Conservation (phyloP, 768 basidiomycete species). For the Cystofilobasidium capitatum region DNA sequence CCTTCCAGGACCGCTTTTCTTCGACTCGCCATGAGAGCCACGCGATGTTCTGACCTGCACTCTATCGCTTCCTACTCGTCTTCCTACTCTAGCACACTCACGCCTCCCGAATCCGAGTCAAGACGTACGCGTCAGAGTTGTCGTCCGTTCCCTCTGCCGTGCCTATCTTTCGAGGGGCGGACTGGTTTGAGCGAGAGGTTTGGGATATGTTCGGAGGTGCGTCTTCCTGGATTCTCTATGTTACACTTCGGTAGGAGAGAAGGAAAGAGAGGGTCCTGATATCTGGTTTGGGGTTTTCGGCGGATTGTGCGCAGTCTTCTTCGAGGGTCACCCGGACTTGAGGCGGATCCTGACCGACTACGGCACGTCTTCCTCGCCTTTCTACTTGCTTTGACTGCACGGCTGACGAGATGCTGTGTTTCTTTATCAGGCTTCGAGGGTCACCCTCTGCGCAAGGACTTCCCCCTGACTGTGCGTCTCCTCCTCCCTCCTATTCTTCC, state of each 20-base stretch:
- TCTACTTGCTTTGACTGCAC: constrained; percentile 22
- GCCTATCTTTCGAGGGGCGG: constrained; percentile 75
- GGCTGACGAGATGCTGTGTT: not conserved
- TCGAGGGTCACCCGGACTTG: constrained; percentile 92
- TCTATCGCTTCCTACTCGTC: not conserved
- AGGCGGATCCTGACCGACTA: constrained; percentile 98
- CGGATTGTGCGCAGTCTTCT: constrained; percentile 53
- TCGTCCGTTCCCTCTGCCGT: constrained; percentile 77
- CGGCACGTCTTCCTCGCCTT: constrained; percentile 46
- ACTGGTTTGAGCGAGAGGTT: constrained; percentile 97
- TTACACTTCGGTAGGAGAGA: not conserved
- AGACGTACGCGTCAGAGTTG: constrained; percentile 91
- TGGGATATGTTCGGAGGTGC: constrained; percentile 85
- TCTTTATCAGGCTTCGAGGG: constrained; percentile 71
- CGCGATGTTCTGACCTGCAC: not conserved
- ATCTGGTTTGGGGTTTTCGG: not conserved
- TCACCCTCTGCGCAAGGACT: constrained; percentile 94
- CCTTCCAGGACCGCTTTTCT: not conserved
- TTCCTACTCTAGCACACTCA: constrained; percentile 39
- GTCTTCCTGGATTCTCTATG: not conserved
- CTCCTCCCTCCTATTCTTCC: not conserved
- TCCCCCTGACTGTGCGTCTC: constrained; percentile 76
- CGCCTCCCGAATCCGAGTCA: constrained; percentile 81
- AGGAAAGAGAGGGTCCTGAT: not conserved
- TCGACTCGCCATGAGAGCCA: too few species aligned